These are phyloP conservation scores for Penicillium macrosclerotiorum DNA, from an alignment of 495 filamentous ascomycete species.

Conservation along the genomic window DNA sequence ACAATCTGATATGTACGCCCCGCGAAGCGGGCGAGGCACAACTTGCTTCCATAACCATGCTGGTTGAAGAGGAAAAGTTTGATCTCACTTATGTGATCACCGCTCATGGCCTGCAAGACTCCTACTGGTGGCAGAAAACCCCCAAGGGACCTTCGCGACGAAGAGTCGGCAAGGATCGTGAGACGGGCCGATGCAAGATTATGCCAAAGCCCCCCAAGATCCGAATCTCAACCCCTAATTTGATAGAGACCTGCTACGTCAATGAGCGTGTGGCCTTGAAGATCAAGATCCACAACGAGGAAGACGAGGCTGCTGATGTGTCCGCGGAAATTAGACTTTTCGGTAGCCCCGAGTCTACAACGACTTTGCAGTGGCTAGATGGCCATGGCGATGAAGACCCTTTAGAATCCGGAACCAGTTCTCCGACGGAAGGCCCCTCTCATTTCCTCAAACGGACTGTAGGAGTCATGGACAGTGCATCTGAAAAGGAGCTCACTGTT, in stretches of 20 bases:
- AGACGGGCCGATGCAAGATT: conserved; percentile 56
- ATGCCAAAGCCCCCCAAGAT: conserved; percentile 92
- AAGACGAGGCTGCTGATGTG: conserved; percentile 74
- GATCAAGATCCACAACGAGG: conserved; percentile 74
- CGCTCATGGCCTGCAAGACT: conserved; percentile 39
- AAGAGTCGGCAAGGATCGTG: conserved; percentile 39
- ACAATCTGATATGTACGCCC: conserved; percentile 67
- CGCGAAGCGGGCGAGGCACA: conserved; percentile 77
- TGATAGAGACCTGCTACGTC: conserved; percentile 73
- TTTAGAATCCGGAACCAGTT: conserved; percentile 22
- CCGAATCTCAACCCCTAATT: conserved; percentile 60
- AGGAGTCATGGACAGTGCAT: conserved; percentile 51
- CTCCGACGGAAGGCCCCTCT: conserved; percentile 28
- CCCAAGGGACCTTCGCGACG: conserved; percentile 34
- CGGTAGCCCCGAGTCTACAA: conserved; percentile 54
- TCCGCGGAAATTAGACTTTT: conserved; percentile 66
- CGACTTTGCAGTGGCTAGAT: conserved; percentile 47
- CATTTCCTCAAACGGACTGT: conserved; percentile 37
- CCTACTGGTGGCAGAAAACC: conserved; percentile 56
- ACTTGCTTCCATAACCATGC: conserved; percentile 62
- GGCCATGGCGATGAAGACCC: conserved; percentile 21
- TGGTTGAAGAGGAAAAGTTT: conserved; percentile 62
- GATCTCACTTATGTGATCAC: conserved; percentile 63
- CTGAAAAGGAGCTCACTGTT: conserved; percentile 30
- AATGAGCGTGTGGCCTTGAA: conserved; percentile 69